These are phyloP conservation scores for Whalleya microplaca DNA, from an alignment of 2,329 filamentous ascomycete genomes.

Conservation along the genomic window DNA sequence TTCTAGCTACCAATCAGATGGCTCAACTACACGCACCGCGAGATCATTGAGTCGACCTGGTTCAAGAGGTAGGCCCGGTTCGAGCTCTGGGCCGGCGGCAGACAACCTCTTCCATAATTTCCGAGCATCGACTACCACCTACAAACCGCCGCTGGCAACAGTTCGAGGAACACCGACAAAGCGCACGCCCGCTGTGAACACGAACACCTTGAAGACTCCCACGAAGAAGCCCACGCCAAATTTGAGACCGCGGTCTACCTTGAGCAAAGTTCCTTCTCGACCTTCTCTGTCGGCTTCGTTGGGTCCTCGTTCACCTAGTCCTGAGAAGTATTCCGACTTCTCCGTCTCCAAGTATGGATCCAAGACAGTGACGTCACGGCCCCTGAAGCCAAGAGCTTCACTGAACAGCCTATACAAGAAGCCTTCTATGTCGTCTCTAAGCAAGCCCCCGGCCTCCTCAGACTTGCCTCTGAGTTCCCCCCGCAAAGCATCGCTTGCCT, in stretches of 20 bases:
- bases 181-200: constrained; percentile 38
- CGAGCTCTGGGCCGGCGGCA: constrained; percentile 53
- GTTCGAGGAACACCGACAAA: constrained; percentile 50
- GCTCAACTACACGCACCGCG: constrained; percentile 55
- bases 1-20: constrained; percentile 66
- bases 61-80: constrained; percentile 56
- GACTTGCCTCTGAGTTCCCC: constrained; percentile 36
- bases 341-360: constrained; percentile 45
- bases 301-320: constrained; percentile 42
- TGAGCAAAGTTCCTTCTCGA: constrained; percentile 40
- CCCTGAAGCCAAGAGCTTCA: constrained; percentile 56
- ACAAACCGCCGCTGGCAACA: constrained; percentile 47
- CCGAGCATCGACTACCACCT: constrained; percentile 48
- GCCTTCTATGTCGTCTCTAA: constrained; percentile 51
- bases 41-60: constrained; percentile 58
- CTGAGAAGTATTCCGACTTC: constrained; percentile 40
- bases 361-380: constrained; percentile 50
- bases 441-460: constrained; percentile 30
- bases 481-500: constrained; percentile 45
- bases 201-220: constrained; percentile 43
- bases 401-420: constrained; percentile 59
- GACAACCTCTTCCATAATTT: constrained; percentile 46
- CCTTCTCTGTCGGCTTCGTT: constrained; percentile 36
- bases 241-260: constrained; percentile 30
- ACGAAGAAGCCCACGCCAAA: constrained; percentile 31